phyloP scores from a whole-genome alignment of 441 rosid species.

The Pelargonium myrrhifolium region DNA sequence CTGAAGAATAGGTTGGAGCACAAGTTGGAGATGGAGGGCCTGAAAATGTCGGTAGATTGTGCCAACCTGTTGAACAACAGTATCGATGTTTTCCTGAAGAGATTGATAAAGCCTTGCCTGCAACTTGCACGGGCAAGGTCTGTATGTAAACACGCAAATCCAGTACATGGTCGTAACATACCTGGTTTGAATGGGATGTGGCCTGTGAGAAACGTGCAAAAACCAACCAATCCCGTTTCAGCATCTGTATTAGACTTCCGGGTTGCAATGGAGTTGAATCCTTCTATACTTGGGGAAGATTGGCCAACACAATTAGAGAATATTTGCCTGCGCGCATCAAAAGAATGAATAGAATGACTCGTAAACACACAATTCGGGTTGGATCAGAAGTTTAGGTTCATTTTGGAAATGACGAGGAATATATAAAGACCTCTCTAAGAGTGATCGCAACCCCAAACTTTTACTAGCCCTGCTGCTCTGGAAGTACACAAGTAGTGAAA shows the following conservation, averaged over 20 bases:
- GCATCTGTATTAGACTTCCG: slow-evolving; percentile 49
- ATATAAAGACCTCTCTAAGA: no score
- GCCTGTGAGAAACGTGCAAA: slow-evolving; percentile 20
- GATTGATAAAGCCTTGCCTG: slow-evolving; percentile 59
- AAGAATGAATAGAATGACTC: slow-evolving; percentile 39
- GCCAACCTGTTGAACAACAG: slow-evolving; percentile 58
- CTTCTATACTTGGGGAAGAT: slow-evolving; percentile 56
- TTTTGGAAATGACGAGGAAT: no score
- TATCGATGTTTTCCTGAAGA: slow-evolving; percentile 50
- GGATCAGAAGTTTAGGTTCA: no score
- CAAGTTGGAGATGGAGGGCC: slow-evolving; percentile 54
- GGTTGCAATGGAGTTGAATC: slow-evolving; percentile 61
- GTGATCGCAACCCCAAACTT: no score
- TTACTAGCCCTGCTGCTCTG: no score
- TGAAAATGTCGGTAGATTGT: slow-evolving; percentile 40
- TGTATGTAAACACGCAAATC: slow-evolving; percentile 22
- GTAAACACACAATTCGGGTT: no score
- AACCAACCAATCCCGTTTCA: slow-evolving; percentile 17
- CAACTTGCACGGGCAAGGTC: slow-evolving; percentile 38
- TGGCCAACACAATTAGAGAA: slow-evolving; percentile 69
- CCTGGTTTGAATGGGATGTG: slow-evolving; percentile 16
- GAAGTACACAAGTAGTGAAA: no score
- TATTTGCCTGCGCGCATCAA: slow-evolving; percentile 33
- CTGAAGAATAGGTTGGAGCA: slow-evolving; percentile 45
- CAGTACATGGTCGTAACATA: slow-evolving; percentile 10